A percentile compares a stretch with the other conserved stretches of the same genome.
Evolutionary conservation across 2,329 filamentous ascomycete genomes (phyloP).

Genomic region (Didymella exigua): DNA sequence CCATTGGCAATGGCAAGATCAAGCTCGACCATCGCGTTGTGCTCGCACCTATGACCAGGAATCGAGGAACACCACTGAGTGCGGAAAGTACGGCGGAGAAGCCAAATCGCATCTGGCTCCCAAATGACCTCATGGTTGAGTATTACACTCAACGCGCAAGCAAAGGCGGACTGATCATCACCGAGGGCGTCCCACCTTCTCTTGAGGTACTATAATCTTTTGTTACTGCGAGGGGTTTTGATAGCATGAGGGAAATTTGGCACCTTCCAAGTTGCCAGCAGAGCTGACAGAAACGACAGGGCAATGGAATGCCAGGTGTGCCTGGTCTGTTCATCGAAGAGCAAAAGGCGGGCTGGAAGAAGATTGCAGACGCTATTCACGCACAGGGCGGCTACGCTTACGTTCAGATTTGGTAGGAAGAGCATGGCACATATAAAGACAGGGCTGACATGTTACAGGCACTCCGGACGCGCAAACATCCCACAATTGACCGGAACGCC

Average conservation of each 20-base stretch:
- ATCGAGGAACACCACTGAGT: slow-evolving; percentile 52
- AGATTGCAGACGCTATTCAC: slow-evolving; percentile 56
- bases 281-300: slow-evolving; percentile 33
- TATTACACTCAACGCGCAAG: slow-evolving; percentile 60
- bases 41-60: slow-evolving; percentile 46
- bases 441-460: slow-evolving; percentile 19
- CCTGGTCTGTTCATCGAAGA: slow-evolving; percentile 36
- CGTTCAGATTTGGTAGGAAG: slow-evolving; percentile 44
- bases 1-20: slow-evolving; percentile 42
- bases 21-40: slow-evolving; percentile 41
- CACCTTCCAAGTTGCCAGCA: not conserved
- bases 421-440: not conserved
- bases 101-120: slow-evolving; percentile 56
- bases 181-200: slow-evolving; percentile 60
- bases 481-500: slow-evolving; percentile 47
- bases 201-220: slow-evolving; percentile 44
- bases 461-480: slow-evolving; percentile 54
- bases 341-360: slow-evolving; percentile 56
- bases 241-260: not conserved
- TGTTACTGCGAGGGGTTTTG: not conserved
- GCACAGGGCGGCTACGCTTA: slow-evolving; percentile 55
- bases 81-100: slow-evolving; percentile 50
- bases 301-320: slow-evolving; percentile 34
- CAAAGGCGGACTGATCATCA: slow-evolving; percentile 62
- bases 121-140: slow-evolving; percentile 49